Evolutionary conservation across 371 early-diverging fungal genomes (phyloP), one percentile per base, ranked within the genome.

Genomic region (Mucor lusitanicus): DNA sequence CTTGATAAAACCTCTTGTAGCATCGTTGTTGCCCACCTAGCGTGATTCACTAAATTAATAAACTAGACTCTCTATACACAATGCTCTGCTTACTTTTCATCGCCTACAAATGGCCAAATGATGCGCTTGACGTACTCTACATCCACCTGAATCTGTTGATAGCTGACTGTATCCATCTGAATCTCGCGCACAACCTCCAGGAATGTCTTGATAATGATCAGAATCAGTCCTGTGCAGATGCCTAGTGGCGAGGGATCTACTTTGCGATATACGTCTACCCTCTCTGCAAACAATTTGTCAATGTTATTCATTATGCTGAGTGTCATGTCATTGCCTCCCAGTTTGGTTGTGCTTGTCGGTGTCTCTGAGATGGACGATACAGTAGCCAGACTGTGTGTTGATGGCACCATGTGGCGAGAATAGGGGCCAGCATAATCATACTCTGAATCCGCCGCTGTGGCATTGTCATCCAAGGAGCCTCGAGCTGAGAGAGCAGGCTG

Each of bases 271-370:
- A 86, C 83, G 63, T 87, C 90, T 8, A 88, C 80, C 1, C 87
- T 82, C 19, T 91, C 92, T 27, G 87, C 84, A 74, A 92, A 92
- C 30, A 92, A 73, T 42, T 86, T 87, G 61, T 88, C 89, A 67
- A 92, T 91, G 65, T 87, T 86, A 56, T 76, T 85, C 71, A 90
- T 70, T 74, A 90, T 64, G 21, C 71, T 63, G 68, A 70, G 56
- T 77, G 75, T 63, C 54, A 75, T 68, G 19, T 75, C 75, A 33
- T 67, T 71, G 7, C 73, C 69, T 12, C 66, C 55, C 30, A 66
- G 19, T 53, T 53, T 37, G 7, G 25, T 35, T 15, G 55, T 37
- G 3, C 27, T 28, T 6, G 58, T 15, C 2, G 67, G 66, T 19
- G 48, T 50, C 7, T 61, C 57, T 11, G 63, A 63, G 2, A 46